These are phyloP conservation scores for Clitopilus hobsonii DNA, from an alignment of 768 basidiomycete species.

Conservation along the genomic window DNA sequence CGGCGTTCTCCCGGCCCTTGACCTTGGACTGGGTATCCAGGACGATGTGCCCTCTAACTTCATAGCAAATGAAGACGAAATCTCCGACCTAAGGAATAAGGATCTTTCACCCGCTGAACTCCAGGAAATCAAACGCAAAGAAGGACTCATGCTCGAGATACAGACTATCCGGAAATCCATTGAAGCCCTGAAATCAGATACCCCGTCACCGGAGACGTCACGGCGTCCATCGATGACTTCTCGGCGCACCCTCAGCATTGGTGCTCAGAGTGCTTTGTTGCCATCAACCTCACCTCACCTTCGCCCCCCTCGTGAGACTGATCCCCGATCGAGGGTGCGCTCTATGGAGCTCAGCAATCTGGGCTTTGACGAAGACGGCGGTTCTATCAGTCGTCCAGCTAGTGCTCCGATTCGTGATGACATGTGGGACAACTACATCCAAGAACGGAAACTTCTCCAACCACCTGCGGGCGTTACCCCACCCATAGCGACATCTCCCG, in stretches of 20 bases:
- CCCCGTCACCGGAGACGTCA: constrained; percentile 57
- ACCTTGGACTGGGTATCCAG: constrained; percentile 72
- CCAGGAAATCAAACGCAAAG: constrained; percentile 61
- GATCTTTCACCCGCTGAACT: constrained; percentile 36
- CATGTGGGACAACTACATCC: constrained; percentile 87
- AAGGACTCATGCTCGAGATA: constrained; percentile 72
- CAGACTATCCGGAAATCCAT: constrained; percentile 77
- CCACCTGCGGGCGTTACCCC: constrained; percentile 77
- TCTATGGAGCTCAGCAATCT: constrained; percentile 62
- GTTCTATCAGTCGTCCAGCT: constrained; percentile 61
- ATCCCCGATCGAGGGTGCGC: constrained; percentile 64
- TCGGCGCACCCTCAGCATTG: constrained; percentile 63
- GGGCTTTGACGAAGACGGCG: constrained; percentile 35
- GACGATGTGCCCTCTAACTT: constrained; percentile 71
- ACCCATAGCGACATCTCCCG: constrained; percentile 66
- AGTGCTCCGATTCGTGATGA: constrained; percentile 69
- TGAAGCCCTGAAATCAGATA: constrained; percentile 68
- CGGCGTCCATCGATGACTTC: constrained; percentile 64
- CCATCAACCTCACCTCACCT: constrained; percentile 44
- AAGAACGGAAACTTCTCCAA: constrained; percentile 79
- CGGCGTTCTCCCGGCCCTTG: constrained; percentile 62
- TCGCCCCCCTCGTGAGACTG: constrained; percentile 65
- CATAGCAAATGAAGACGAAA: constrained; percentile 41
- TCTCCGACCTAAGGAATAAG: constrained; percentile 21
- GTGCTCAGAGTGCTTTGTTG: constrained; percentile 49